These are phyloP conservation scores for Ceratocystis albifundus DNA, from an alignment of 2,329 filamentous ascomycete species.

Conservation along the genomic window DNA sequence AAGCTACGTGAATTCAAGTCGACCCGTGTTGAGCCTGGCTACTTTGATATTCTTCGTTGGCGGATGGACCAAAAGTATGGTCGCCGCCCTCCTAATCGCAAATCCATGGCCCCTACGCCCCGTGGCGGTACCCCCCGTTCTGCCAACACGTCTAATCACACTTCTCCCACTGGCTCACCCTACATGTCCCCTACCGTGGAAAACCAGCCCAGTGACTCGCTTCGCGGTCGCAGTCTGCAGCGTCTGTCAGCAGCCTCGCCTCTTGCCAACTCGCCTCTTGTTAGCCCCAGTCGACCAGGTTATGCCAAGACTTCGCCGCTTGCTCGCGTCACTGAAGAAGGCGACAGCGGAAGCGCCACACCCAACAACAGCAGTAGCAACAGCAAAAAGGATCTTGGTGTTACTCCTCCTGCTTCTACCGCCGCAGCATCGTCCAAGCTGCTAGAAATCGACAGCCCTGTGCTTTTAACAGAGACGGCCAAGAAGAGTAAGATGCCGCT, in stretches of 20 bases:
- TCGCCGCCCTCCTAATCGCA: conserved; percentile 46
- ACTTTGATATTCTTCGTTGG: conserved; percentile 92
- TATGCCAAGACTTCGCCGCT: conserved; percentile 60
- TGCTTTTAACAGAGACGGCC: conserved; percentile 30
- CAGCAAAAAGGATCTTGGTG: conserved; percentile 28
- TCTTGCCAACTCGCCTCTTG: conserved; percentile 39
- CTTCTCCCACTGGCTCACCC: conserved; percentile 38
- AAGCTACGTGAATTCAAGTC: conserved; percentile 88
- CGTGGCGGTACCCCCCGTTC: conserved; percentile 26
- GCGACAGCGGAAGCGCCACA: conserved; percentile 4
- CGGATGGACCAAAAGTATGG: conserved; percentile 92
- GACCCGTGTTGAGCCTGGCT: conserved; percentile 77
- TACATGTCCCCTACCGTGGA: conserved; percentile 55
- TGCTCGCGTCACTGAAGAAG: conserved; percentile 63
- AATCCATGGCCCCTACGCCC: conserved; percentile 37
- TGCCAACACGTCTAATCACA: conserved; percentile 29
- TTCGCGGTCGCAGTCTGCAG: conserved; percentile 60
- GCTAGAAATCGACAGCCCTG: conserved; percentile 45
- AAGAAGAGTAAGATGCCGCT: conserved; percentile 33
- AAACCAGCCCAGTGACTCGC: conserved; percentile 37
- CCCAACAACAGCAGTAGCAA: neutral
- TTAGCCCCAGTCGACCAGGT: conserved; percentile 53
- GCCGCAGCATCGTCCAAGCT: conserved; percentile 39
- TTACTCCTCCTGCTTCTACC: conserved; percentile 32
- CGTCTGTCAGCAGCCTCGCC: conserved; percentile 46